These are phyloP conservation scores for Candida adriatica DNA, from an alignment of 805 yeast species.

Conservation along the genomic window DNA sequence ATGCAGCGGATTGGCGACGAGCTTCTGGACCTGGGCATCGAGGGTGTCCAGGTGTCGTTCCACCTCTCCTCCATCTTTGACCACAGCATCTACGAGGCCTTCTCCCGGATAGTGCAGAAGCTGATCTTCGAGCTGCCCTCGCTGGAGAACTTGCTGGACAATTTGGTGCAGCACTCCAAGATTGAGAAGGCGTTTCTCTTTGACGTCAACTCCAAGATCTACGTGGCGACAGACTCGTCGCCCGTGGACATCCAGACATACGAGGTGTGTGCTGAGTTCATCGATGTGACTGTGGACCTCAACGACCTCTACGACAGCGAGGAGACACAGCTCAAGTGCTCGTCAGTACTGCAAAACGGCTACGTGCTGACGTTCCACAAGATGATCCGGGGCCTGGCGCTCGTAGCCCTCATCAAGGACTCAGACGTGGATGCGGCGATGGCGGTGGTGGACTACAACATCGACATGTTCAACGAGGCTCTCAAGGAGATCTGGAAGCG, in stretches of 20 bases:
- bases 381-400: conserved; percentile 88
- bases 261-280: conserved; percentile 95
- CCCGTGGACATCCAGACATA: conserved; percentile 95
- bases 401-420: conserved; percentile 74
- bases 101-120: conserved; percentile 87
- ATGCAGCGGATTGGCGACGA: conserved; percentile 96
- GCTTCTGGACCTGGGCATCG: conserved; percentile 78
- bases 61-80: conserved; percentile 92
- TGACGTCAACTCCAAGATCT: conserved; percentile 87
- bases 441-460: conserved; percentile 83
- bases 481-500: conserved; percentile 55
- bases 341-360: conserved; percentile 76
- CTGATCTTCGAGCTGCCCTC: conserved; percentile 83
- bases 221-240: conserved; percentile 91
- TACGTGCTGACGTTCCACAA: conserved; percentile 78
- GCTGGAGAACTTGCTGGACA: conserved; percentile 82
- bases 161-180: conserved; percentile 79
- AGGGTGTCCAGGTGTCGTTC: conserved; percentile 85
- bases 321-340: conserved; percentile 45
- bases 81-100: conserved; percentile 93
- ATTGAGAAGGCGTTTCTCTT: conserved; percentile 91
- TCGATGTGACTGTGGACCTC: conserved; percentile 87
- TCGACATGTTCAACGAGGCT: conserved; percentile 69
- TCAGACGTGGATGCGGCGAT: conserved; percentile 37
- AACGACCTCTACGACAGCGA: conserved; percentile 54